These are phyloP conservation scores for Phytophthora megakarya DNA, from an alignment of 352 stramenopile species.

Conservation along the genomic window DNA sequence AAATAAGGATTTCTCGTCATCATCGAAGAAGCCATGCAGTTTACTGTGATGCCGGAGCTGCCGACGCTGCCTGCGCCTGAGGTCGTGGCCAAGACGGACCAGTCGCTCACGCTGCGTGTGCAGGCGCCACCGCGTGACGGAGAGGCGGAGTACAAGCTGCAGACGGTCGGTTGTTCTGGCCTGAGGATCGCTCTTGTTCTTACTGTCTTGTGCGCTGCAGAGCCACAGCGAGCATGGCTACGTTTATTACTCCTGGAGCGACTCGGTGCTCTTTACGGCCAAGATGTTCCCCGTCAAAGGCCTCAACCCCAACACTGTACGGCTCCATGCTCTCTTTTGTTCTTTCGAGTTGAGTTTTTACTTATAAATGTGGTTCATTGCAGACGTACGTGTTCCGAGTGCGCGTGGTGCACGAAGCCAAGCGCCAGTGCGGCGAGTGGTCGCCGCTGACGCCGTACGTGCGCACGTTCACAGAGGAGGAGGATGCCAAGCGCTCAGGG, in stretches of 20 bases:
- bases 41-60: conserved; percentile 68
- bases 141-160: conserved; percentile 61
- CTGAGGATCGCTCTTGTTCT: conserved; percentile 1
- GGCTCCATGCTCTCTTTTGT: conserved; percentile 3
- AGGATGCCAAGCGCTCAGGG: conserved; percentile 84
- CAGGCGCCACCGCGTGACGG: conserved; percentile 40
- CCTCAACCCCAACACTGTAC: conserved; percentile 70
- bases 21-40: conserved; percentile 43
- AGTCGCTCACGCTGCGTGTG: conserved; percentile 70
- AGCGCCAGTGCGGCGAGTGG: conserved; percentile 77
- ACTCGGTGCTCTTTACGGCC: conserved; percentile 64
- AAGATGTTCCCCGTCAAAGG: conserved; percentile 76
- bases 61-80: conserved; percentile 60
- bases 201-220: conserved; percentile 27
- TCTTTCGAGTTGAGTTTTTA: conserved; percentile 1
- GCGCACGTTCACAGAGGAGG: conserved; percentile 87
- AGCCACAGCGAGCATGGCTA: conserved; percentile 85
- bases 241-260: conserved; percentile 88
- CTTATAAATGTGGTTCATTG: conserved; percentile 1
- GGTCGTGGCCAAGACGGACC: conserved; percentile 75
- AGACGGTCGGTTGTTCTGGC: conserved; percentile 35
- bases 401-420: conserved; percentile 63
- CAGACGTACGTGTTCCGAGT: conserved; percentile 84
- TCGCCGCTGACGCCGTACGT: conserved; percentile 69
- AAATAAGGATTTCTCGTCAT: no score